phyloP scores from a whole-genome alignment of 495 filamentous ascomycete genomes.

The Penicillium canariense region DNA sequence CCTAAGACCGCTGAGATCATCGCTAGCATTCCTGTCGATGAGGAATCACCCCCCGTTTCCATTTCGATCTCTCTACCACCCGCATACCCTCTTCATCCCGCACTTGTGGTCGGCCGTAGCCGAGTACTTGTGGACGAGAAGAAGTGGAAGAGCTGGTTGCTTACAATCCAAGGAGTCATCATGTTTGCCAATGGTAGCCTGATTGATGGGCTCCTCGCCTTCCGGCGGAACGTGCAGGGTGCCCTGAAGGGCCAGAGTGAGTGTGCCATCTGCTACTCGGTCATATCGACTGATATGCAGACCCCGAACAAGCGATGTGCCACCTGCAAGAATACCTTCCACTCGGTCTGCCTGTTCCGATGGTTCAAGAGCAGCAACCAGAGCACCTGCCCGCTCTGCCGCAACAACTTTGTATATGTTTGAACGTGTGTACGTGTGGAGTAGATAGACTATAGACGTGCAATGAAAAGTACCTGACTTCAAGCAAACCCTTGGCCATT shows the following conservation, averaged over 20 bases:
- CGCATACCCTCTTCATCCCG: slow-evolving; percentile 75
- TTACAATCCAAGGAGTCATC: slow-evolving; percentile 86
- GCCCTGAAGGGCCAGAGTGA: slow-evolving; percentile 90
- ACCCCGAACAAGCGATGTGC: slow-evolving; percentile 86
- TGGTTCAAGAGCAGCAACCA: slow-evolving; percentile 95
- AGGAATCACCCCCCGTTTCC: slow-evolving; percentile 72
- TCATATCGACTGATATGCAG: slow-evolving; percentile 81
- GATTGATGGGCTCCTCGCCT: slow-evolving; percentile 79
- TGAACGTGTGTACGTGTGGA: slow-evolving; percentile 15
- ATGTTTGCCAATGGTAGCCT: slow-evolving; percentile 84
- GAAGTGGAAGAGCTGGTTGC: slow-evolving; percentile 85
- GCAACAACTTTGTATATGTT: slow-evolving; percentile 75
- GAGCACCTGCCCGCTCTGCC: slow-evolving; percentile 85
- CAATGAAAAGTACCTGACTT: slow-evolving; percentile 4
- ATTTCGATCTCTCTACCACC: slow-evolving; percentile 76
- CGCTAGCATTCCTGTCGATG: slow-evolving; percentile 83
- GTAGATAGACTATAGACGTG: slow-evolving; percentile 22
- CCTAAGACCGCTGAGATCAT: slow-evolving; percentile 68
- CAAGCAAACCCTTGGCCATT: not conserved
- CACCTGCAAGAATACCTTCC: slow-evolving; percentile 94
- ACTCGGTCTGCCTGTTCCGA: slow-evolving; percentile 82
- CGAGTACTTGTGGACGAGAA: slow-evolving; percentile 83
- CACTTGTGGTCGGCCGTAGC: slow-evolving; percentile 71
- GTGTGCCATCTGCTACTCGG: slow-evolving; percentile 95
- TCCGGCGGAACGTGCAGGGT: slow-evolving; percentile 77